phyloP scores from a whole-genome alignment of 148 eudicot species.

The Tetragonia tetragonoides region DNA sequence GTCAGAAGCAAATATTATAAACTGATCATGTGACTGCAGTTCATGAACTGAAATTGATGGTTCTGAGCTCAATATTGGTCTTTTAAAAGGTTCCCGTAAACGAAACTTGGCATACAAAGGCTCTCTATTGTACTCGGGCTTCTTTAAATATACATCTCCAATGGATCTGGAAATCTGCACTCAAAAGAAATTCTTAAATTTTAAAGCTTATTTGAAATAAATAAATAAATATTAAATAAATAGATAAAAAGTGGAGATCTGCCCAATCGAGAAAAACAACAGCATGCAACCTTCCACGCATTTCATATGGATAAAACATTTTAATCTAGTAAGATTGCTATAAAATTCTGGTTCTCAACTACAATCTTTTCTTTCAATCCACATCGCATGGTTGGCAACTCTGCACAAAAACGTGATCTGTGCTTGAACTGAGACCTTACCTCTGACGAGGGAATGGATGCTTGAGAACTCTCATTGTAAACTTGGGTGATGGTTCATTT shows the following conservation, averaged over 20 bases:
- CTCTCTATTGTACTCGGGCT: slow-evolving; percentile 72
- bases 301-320: too few relatives aligned
- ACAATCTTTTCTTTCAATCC: too few relatives aligned
- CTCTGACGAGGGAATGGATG: neutral
- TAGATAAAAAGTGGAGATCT: too few relatives aligned
- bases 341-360: too few relatives aligned
- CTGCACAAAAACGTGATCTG: too few relatives aligned
- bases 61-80: slow-evolving; percentile 65
- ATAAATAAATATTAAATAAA: slow-evolving; percentile 33
- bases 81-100: slow-evolving; percentile 63
- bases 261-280: too few relatives aligned
- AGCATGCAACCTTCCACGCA: too few relatives aligned
- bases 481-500: neutral
- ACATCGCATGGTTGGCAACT: too few relatives aligned
- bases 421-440: too few relatives aligned
- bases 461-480: neutral
- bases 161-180: slow-evolving; percentile 67
- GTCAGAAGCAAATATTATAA: slow-evolving; percentile 83
- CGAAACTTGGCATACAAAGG: slow-evolving; percentile 72
- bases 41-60: slow-evolving; percentile 60
- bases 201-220: slow-evolving; percentile 62
- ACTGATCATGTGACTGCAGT: slow-evolving; percentile 65
- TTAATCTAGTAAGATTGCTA: too few relatives aligned
- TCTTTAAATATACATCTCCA: slow-evolving; percentile 73
- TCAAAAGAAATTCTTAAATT: slow-evolving; percentile 38